A percentile compares a stretch with the other conserved stretches of the same genome.
Evolutionary conservation across 2,329 filamentous ascomycete genomes (phyloP).

Genomic region (Colletotrichum sp.): DNA sequence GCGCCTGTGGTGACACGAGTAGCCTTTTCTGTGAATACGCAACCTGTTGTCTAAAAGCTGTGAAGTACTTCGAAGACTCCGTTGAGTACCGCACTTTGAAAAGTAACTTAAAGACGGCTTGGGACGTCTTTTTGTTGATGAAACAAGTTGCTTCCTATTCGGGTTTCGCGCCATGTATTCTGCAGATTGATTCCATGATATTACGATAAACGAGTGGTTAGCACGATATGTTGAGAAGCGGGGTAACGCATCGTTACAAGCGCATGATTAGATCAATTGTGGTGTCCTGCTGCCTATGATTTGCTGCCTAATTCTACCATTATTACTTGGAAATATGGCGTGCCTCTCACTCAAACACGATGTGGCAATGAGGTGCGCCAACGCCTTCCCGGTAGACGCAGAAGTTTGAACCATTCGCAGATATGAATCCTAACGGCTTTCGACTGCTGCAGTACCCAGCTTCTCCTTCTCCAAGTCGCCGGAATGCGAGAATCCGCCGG

Average conservation of each 20-base stretch:
- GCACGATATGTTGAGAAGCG: not conserved
- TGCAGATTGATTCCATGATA: not conserved
- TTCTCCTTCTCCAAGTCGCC: constrained; percentile 4
- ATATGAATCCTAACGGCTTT: not conserved
- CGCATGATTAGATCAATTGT: not conserved
- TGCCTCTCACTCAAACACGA: not conserved
- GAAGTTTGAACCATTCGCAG: not conserved
- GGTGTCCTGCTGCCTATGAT: not conserved
- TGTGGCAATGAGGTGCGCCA: not conserved
- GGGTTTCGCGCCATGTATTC: not conserved
- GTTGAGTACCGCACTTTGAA: not conserved
- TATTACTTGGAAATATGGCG: not conserved
- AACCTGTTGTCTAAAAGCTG: not conserved
- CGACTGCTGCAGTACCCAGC: not conserved
- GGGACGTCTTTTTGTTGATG: not conserved
- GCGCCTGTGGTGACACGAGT: not conserved
- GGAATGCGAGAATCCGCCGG: not conserved
- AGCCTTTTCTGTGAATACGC: not conserved
- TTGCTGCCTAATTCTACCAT: not conserved
- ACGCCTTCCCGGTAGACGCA: not conserved
- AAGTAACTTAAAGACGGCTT: not conserved
- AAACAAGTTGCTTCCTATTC: not conserved
- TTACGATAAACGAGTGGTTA: not conserved
- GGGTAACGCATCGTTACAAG: not conserved
- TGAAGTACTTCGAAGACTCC: accelerated